Evolutionary conservation across 73 alveolate genomes (phyloP).

Genomic region (Paraurostyla sp.): DNA sequence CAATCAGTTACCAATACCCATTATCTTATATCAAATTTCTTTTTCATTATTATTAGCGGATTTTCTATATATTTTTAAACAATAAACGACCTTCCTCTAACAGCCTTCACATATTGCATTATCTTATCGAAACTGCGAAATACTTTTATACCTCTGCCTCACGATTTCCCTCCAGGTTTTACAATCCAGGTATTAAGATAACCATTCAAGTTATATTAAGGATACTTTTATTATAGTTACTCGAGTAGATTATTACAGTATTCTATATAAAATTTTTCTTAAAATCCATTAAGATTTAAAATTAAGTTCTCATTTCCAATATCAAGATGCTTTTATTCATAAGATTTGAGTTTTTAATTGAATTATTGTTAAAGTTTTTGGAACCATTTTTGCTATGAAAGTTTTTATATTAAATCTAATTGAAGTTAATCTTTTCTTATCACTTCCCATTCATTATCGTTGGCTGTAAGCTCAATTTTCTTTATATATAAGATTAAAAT

Average conservation of each 20-base stretch:
- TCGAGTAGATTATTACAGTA: background rate
- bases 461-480: background rate
- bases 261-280: background rate
- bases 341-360: background rate
- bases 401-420: background rate
- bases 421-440: background rate
- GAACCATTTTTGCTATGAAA: constrained; percentile 1
- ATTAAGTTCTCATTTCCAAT: background rate
- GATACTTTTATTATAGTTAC: constrained; percentile 53
- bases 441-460: constrained; percentile 61
- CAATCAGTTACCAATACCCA: constrained; percentile 97
- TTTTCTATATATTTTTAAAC: constrained; percentile 96
- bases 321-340: background rate
- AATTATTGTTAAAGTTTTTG: background rate
- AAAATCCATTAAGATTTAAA: background rate
- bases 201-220: constrained; percentile 81
- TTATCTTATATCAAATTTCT: constrained; percentile 96
- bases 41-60: constrained; percentile 89
- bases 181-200: constrained; percentile 93
- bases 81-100: constrained; percentile 86
- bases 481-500: no score
- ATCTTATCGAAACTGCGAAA: constrained; percentile 88
- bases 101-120: constrained; percentile 80
- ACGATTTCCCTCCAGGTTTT: constrained; percentile 94
- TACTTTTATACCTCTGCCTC: constrained; percentile 95